Evolutionary conservation across 352 stramenopile species (phyloP).

Genomic region (Aphanomyces invadans): DNA sequence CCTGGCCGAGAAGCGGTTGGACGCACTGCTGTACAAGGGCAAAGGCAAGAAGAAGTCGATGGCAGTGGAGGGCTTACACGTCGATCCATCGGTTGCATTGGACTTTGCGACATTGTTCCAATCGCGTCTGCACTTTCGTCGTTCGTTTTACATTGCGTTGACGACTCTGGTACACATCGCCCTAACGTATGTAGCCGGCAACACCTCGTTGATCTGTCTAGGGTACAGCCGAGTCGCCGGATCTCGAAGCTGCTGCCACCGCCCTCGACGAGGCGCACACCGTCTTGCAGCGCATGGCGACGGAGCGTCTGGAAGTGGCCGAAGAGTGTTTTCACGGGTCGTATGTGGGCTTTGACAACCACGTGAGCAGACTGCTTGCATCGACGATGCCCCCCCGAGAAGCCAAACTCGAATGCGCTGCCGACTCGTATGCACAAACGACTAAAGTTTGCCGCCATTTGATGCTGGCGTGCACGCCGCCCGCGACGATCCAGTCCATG

Average conservation of each 20-base stretch:
- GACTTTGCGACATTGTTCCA: slow-evolving; percentile 13
- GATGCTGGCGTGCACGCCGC: slow-evolving; percentile 44
- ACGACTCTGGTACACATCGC: neutral
- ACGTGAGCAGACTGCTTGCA: slow-evolving; percentile 58
- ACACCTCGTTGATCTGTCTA: neutral
- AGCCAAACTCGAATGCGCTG: slow-evolving; percentile 50
- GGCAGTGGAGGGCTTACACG: slow-evolving; percentile 5
- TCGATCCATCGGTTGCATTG: neutral
- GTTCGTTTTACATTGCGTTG: neutral
- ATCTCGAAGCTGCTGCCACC: slow-evolving; percentile 10
- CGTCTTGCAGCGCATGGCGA: slow-evolving; percentile 33
- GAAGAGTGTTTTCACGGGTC: slow-evolving; percentile 60
- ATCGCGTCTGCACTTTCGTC: slow-evolving; percentile 6
- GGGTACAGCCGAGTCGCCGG: slow-evolving; percentile 15
- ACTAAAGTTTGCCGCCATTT: slow-evolving; percentile 51
- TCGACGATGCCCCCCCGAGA: slow-evolving; percentile 65
- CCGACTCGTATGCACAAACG: slow-evolving; percentile 42
- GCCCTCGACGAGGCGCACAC: neutral
- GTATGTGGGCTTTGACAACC: slow-evolving; percentile 61
- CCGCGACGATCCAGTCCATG: slow-evolving; percentile 55
- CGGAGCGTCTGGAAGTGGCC: slow-evolving; percentile 60
- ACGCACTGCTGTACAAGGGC: slow-evolving; percentile 38
- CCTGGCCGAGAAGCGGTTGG: slow-evolving; percentile 11
- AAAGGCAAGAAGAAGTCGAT: slow-evolving; percentile 42
- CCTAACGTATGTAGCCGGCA: neutral